Base-by-base conservation (phyloP, 345 rosid genomes). In the Noccaea caerulescens region DNA sequence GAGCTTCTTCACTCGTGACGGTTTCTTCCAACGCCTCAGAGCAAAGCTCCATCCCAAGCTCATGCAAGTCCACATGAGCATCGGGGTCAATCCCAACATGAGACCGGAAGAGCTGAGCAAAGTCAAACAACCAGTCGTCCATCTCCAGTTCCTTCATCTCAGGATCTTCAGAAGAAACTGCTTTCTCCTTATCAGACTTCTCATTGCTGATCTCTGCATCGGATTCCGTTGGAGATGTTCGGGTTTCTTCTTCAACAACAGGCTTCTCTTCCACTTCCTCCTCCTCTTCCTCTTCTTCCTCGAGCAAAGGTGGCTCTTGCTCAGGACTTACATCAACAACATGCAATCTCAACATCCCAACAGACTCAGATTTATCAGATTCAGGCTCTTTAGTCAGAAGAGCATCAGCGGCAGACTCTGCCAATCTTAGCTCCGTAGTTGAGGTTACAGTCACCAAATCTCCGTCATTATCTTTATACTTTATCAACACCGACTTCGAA, bases 31-130 rank as follows among this genome's bases (percentile, higher is more conserved):
- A 82, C 4, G 99, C 97, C 83, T 94, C 97, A 0, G 99, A 82
- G 75, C 97, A 91, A n/a, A 88, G 87, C 82, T 94, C 99, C 99
- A 94, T 94, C 38, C 99, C 99, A 13, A 94, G 83, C 79, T 94
- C 99, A 60, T 94, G 97, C 79, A 91, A 81, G 56, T 91, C 99
- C 13, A 94, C 63, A 78, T 94, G 99, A 77, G 92, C 97, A 81
- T 94, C 97, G 0, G 99, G 93, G 77, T 94, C 99, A 58, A 94
- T 86, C 10, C 99, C 96, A 5, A 89, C 88, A 65, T 89, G 91
- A 58, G 89, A 81, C 43, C 96, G 87, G 83, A 94, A 94, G 27
- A 94, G 87, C 78, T 91, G 97, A 38, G 99, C 97, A 80, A 94
- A 94, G 60, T 94, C 99, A 79, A 88, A 89, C 72, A 94, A 72